Percentiles rank a stretch among this genome's conserved stretches.
These are phyloP conservation scores for Agaricus subrufescens DNA, from an alignment of 768 basidiomycete genomes.

Conservation along the genomic window DNA sequence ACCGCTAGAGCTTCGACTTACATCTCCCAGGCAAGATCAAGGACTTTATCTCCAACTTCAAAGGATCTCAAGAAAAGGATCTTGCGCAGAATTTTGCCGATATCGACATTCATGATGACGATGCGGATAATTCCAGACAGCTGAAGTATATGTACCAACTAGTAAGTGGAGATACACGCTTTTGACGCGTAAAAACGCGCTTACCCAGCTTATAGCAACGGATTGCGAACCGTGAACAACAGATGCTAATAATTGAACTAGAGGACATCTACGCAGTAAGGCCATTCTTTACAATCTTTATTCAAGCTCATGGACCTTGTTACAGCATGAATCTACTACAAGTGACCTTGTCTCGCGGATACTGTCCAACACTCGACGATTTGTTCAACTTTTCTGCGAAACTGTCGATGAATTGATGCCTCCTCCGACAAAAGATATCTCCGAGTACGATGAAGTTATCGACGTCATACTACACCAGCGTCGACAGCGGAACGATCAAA, in stretches of 20 bases:
- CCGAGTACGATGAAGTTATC: constrained; percentile 89
- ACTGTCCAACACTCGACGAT: constrained; percentile 82
- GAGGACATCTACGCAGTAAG: constrained; percentile 77
- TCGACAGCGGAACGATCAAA: constrained; percentile 79
- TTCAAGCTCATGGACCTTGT: constrained; percentile 10
- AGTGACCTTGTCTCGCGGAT: constrained; percentile 79
- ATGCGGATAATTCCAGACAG: constrained; percentile 30
- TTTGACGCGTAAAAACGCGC: constrained; percentile 24
- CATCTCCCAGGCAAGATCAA: constrained; percentile 55
- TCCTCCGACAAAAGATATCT: constrained; percentile 82
- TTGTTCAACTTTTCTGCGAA: constrained; percentile 83
- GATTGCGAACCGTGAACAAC: constrained; percentile 90
- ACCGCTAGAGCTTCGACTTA: background rate
- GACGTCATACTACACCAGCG: constrained; percentile 96
- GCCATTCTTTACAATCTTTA: background rate
- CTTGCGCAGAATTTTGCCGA: constrained; percentile 62
- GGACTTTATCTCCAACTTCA: constrained; percentile 67
- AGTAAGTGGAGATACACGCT: constrained; percentile 41
- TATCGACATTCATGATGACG: constrained; percentile 59
- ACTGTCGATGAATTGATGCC: constrained; percentile 91
- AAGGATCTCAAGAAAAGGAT: constrained; percentile 55
- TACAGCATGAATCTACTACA: constrained; percentile 63
- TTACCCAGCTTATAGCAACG: constrained; percentile 57
- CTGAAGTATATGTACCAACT: constrained; percentile 83
- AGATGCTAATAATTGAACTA: constrained; percentile 83